Percentiles rank a stretch among this genome's conserved stretches.
Conservation (phyloP, 306 rosid species). For the Styphnolobium japonicum region DNA sequence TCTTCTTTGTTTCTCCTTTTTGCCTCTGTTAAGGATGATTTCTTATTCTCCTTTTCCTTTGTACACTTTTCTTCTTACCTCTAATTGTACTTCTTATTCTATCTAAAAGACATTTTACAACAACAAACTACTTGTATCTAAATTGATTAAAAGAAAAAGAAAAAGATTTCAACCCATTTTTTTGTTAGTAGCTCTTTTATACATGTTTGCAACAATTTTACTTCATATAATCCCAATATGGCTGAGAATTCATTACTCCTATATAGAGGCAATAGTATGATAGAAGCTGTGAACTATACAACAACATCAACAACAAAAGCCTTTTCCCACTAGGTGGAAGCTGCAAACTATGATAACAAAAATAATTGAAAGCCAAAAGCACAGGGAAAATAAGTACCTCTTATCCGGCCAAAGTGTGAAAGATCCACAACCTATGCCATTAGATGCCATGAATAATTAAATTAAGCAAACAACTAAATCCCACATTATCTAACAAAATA, state of each 20-base stretch:
- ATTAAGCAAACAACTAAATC: background rate
- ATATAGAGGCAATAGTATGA: background rate
- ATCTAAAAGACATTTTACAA: background rate
- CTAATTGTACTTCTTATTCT: background rate
- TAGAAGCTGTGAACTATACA: background rate
- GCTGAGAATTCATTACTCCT: background rate
- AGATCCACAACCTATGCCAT: constrained; percentile 82
- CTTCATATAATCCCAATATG: background rate
- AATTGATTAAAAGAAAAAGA: background rate
- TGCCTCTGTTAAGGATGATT: too few species aligned
- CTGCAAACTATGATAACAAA: too few species aligned
- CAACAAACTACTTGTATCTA: background rate
- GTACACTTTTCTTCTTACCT: too few species aligned
- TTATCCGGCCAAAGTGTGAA: constrained; percentile 89
- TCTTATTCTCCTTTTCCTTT: too few species aligned
- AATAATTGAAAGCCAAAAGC: background rate
- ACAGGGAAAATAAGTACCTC: constrained; percentile 59
- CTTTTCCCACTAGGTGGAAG: too few species aligned
- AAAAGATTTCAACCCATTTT: background rate
- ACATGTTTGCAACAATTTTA: constrained; percentile 6
- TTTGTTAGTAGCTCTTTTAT: background rate
- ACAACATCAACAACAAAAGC: too few species aligned
- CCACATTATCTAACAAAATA: background rate
- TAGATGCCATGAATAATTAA: constrained; percentile 11
- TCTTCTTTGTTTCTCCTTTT: too few species aligned